A percentile compares a stretch with the other conserved stretches of the same genome.
phyloP scores from a whole-genome alignment of 345 rosid genomes.

The Corymbia maculata region DNA sequence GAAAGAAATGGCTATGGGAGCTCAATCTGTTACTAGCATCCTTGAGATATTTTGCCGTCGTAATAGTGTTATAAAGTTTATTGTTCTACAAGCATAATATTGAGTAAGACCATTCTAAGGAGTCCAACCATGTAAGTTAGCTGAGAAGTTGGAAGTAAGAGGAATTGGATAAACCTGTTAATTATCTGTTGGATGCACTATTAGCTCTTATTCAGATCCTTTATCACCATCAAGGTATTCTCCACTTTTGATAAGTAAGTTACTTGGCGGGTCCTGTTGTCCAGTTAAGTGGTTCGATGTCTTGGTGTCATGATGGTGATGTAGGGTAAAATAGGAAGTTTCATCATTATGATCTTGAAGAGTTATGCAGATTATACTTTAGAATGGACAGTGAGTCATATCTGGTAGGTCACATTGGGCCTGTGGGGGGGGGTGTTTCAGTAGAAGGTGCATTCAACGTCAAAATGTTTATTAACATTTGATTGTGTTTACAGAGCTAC shows the following conservation, averaged over 20 bases:
- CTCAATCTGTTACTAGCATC: neutral
- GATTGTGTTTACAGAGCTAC: conserved; percentile 41
- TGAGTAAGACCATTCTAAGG: neutral
- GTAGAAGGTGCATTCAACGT: neutral
- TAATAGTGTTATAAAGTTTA: neutral
- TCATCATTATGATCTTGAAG: neutral
- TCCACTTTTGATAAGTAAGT: neutral
- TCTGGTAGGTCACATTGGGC: neutral
- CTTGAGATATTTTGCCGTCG: neutral
- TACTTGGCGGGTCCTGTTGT: neutral
- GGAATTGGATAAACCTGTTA: neutral
- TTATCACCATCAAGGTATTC: neutral
- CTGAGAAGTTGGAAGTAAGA: neutral
- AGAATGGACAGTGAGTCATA: neutral
- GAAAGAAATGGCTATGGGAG: neutral
- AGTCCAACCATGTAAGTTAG: neutral
- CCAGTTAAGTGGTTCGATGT: neutral
- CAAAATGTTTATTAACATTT: neutral
- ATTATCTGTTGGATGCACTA: neutral
- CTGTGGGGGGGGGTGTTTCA: neutral
- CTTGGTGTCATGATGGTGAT: neutral
- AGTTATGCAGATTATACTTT: neutral
- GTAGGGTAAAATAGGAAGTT: neutral
- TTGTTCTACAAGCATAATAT: neutral
- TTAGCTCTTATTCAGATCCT: neutral